Evolutionary conservation across 208 protist species (phyloP).

Genomic region (Crithidia fasciculata): DNA sequence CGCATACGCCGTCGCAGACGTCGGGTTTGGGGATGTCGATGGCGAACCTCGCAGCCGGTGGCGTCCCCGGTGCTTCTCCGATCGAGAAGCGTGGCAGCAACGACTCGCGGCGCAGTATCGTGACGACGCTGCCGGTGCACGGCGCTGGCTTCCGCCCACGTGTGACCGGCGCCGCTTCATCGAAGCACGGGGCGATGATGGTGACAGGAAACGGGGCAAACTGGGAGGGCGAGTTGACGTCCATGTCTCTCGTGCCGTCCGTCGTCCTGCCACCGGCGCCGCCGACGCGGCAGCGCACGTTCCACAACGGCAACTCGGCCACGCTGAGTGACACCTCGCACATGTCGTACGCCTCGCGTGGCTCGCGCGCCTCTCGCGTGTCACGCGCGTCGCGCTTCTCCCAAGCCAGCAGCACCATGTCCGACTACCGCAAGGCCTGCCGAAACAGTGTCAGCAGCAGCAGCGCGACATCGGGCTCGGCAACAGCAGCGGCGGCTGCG

Average conservation of each 20-base stretch:
- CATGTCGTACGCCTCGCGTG: not conserved
- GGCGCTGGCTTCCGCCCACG: slow-evolving; percentile 8
- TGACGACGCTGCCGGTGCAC: not conserved
- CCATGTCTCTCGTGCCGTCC: slow-evolving; percentile 18
- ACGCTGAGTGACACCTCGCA: slow-evolving; percentile 5
- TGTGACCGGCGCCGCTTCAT: not conserved
- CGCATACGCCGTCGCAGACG: not conserved
- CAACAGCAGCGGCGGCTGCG: not conserved
- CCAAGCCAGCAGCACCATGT: slow-evolving; percentile 6
- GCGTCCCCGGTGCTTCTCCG: not conserved
- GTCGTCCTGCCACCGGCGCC: slow-evolving; percentile 15
- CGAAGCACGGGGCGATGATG: slow-evolving; percentile 9
- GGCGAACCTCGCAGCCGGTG: not conserved
- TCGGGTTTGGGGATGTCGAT: not conserved
- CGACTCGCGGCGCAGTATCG: not conserved
- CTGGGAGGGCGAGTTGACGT: slow-evolving; percentile 6
- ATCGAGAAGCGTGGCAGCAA: slow-evolving; percentile 5
- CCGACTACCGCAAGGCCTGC: not conserved
- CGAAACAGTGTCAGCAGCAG: not conserved
- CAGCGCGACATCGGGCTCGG: not conserved
- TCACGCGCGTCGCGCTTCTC: too few relatives aligned
- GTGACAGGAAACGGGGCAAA: not conserved
- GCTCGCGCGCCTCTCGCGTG: too few relatives aligned
- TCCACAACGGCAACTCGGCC: not conserved
- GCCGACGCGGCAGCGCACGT: slow-evolving; percentile 7